Evolutionary conservation across 176 grass and related monocot species (phyloP).

Genomic region (Elymus sibiricus): DNA sequence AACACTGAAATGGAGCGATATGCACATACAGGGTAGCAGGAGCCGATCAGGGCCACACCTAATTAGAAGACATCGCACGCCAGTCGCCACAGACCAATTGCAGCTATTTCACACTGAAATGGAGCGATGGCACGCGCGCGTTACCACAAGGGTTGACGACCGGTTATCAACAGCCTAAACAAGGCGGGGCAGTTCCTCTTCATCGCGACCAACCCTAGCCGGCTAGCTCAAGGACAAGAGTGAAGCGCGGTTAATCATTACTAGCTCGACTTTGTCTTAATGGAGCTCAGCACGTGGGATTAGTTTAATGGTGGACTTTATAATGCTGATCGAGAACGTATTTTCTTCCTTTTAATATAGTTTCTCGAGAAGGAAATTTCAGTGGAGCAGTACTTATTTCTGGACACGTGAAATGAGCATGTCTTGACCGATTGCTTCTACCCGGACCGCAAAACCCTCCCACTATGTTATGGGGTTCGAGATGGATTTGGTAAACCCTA

Average conservation of each 20-base stretch:
- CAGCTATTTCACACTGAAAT: too few species aligned
- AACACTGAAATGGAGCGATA: neutral
- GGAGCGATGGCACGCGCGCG: too few species aligned
- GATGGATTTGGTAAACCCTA: slow-evolving; percentile 23
- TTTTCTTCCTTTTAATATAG: too few species aligned
- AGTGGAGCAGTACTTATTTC: neutral
- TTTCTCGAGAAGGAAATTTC: too few species aligned
- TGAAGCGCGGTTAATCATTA: neutral
- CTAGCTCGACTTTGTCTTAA: too few species aligned
- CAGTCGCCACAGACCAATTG: neutral
- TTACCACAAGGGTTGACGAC: neutral
- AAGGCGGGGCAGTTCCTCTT: neutral
- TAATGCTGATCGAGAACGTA: neutral
- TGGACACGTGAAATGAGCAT: neutral
- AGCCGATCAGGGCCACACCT: neutral
- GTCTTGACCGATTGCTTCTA: neutral
- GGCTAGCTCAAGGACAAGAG: neutral
- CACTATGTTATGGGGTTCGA: neutral
- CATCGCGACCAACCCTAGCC: neutral
- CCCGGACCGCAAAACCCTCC: neutral
- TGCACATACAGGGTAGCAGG: neutral
- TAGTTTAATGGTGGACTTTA: neutral
- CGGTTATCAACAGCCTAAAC: neutral
- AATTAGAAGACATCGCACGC: neutral
- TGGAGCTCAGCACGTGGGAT: neutral